A percentile compares a stretch with the other conserved stretches of the same genome.
These are phyloP conservation scores for Coemansia sp. DNA, from an alignment of 192 early-diverging fungal species.

Conservation along the genomic window DNA sequence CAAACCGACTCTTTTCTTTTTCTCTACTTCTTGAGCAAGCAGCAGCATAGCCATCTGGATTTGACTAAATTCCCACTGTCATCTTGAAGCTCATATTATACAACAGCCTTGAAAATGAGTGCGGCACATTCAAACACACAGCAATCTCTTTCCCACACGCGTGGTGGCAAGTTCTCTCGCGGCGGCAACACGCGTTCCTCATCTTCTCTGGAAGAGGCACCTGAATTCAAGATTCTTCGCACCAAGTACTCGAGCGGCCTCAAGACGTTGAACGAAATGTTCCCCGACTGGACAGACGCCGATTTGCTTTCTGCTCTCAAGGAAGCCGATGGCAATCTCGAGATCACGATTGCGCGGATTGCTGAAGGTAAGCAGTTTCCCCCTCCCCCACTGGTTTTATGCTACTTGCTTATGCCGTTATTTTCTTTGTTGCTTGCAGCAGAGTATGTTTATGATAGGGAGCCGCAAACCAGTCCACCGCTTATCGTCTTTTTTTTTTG, in stretches of 20 bases:
- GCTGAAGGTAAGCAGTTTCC: slow-evolving; percentile 67
- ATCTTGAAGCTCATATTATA: slow-evolving; percentile 29
- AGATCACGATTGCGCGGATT: slow-evolving; percentile 75
- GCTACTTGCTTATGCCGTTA: not conserved
- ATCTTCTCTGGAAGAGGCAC: slow-evolving; percentile 32
- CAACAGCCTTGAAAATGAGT: slow-evolving; percentile 43
- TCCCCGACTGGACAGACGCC: slow-evolving; percentile 81
- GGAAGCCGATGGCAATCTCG: slow-evolving; percentile 84
- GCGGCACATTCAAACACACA: slow-evolving; percentile 52
- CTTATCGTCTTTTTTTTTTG: not conserved
- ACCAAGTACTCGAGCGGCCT: slow-evolving; percentile 61
- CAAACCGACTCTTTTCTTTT: slow-evolving; percentile 3
- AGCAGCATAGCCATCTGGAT: slow-evolving; percentile 22
- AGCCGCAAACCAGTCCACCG: too few relatives aligned
- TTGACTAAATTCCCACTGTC: slow-evolving; percentile 5
- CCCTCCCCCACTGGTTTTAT: not conserved
- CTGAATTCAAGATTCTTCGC: slow-evolving; percentile 63
- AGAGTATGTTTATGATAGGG: not conserved
- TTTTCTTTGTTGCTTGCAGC: not conserved
- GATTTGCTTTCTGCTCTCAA: slow-evolving; percentile 82
- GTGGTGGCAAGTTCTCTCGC: slow-evolving; percentile 34
- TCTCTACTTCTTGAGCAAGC: slow-evolving; percentile 9
- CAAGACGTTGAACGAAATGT: slow-evolving; percentile 64
- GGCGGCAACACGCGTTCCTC: slow-evolving; percentile 22
- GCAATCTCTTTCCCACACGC: slow-evolving; percentile 24